Percentiles rank a stretch among this genome's conserved stretches.
phyloP scores from a whole-genome alignment of 495 filamentous ascomycete genomes.

The Aspergillus bertholletiae region DNA sequence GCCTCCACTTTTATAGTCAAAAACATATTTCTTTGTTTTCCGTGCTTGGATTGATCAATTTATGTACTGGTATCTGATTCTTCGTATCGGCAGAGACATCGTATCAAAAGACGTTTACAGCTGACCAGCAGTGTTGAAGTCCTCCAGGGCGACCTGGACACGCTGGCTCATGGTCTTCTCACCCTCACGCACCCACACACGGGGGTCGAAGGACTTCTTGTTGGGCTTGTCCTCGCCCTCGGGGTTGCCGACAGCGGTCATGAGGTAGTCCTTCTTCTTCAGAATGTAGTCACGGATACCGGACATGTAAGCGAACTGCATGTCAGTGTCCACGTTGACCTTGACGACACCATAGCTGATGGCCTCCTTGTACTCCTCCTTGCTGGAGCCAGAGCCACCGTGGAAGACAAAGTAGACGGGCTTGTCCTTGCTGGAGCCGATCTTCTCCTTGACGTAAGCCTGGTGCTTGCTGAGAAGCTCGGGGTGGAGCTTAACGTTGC shows the following conservation, averaged over 20 bases:
- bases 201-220: constrained; percentile 96
- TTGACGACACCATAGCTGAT: constrained; percentile 95
- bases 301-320: constrained; percentile 71
- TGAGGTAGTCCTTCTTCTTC: constrained; percentile 92
- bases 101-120: constrained; percentile 55
- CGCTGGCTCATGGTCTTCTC: constrained; percentile 94
- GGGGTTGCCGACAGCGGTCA: constrained; percentile 84
- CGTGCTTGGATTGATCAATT: constrained; percentile 11
- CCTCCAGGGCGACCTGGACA: constrained; percentile 73
- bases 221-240: constrained; percentile 96
- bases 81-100: constrained; percentile 13
- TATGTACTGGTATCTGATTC: constrained; percentile 24
- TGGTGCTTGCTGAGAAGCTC: constrained; percentile 95
- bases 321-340: constrained; percentile 83
- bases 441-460: constrained; percentile 77
- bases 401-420: constrained; percentile 99
- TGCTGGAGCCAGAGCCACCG: constrained; percentile 86
- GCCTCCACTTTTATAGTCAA: neutral
- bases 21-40: neutral
- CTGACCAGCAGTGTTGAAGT: constrained; percentile 87
- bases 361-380: constrained; percentile 82
- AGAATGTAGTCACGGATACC: constrained; percentile 92
- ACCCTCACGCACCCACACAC: constrained; percentile 77
- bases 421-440: constrained; percentile 64
- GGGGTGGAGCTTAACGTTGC: constrained; percentile 93